A percentile compares a stretch with the other conserved stretches of the same genome.
Evolutionary conservation across 2,329 filamentous ascomycete genomes (phyloP).

Genomic region (Magnaporthiopsis rhizophila): DNA sequence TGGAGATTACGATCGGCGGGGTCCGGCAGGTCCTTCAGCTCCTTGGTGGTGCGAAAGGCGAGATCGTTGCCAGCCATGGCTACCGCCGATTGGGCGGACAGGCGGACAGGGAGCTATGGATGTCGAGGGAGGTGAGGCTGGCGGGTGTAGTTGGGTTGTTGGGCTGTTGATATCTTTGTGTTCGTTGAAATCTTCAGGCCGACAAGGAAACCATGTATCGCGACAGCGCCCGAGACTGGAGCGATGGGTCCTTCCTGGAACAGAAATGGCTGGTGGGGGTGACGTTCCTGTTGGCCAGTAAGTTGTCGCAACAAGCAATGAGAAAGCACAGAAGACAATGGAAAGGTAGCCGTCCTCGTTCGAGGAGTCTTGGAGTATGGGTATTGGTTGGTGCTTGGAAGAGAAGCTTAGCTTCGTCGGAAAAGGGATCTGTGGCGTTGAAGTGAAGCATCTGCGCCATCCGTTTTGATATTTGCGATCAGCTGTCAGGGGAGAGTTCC

Average conservation of each 20-base stretch:
- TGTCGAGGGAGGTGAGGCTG: background rate
- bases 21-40: conserved; percentile 13
- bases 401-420: background rate
- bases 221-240: background rate
- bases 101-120: background rate
- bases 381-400: background rate
- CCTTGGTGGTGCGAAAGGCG: conserved; percentile 5
- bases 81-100: background rate
- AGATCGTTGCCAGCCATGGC: conserved; percentile 5
- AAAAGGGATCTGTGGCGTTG: too few relatives aligned
- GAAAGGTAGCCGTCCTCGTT: too few relatives aligned
- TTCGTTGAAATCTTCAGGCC: too few relatives aligned
- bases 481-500: background rate
- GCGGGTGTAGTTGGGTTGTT: background rate
- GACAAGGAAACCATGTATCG: too few relatives aligned
- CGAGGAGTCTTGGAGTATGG: background rate
- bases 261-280: too few relatives aligned
- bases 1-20: background rate
- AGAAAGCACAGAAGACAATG: background rate
- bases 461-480: background rate
- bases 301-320: background rate
- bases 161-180: too few relatives aligned
- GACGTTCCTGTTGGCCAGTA: background rate
- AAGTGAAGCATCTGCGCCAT: background rate
- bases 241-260: too few relatives aligned